Base-by-base conservation (phyloP, 257 asterid species). In the Leptodermis oblonga region DNA sequence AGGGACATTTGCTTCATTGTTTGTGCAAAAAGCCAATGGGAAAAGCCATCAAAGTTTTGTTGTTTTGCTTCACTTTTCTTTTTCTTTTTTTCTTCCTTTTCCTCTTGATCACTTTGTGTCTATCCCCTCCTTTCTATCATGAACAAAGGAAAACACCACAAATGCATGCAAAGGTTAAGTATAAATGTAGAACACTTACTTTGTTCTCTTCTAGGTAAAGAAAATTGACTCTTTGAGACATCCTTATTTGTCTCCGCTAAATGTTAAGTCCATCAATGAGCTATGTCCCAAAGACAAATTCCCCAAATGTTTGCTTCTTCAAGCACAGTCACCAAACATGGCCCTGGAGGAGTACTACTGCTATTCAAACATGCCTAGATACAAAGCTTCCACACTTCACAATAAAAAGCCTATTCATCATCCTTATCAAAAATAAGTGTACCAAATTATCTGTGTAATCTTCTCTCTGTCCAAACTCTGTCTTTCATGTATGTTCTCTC, bases 171-270 rank as follows among this genome's bases (percentile, higher is more conserved):
- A 67, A 34, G 31, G 62, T 72, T 41, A 30, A 77, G 65, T 39
- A 33, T 60, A 15, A 54, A 52, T 23, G 61, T 22, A 56, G 62
- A 56, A 54, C 72, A 41, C 69, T n/a, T 56, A 26, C 17, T 56
- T 36, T 62, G 28, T 51, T 34, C 55, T 39, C 52, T 67, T 67
- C 34, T 49, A 49, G 5, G 3, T 11, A 28, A 13, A 51, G 46
- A 67, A 55, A 10, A 33, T 54, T 74, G 72, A 39, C 68, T 17
- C 56, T 76, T 49, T 5, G 75, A 76, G 82, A 77, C 84, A 79
- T 79, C 84, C 83, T 76, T 73, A 81, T 53, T 84, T 87, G 87
- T 77, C 82, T 73, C 79, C 82, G 80, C 86, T 71, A 81, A 65
- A 30, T 65, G 86, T 65, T 82, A 33, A n/a, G 41, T 42, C 72